A percentile compares a stretch with the other conserved stretches of the same genome.
Conservation (phyloP, 164 flowering plant genomes). For the Malania oleifera region DNA sequence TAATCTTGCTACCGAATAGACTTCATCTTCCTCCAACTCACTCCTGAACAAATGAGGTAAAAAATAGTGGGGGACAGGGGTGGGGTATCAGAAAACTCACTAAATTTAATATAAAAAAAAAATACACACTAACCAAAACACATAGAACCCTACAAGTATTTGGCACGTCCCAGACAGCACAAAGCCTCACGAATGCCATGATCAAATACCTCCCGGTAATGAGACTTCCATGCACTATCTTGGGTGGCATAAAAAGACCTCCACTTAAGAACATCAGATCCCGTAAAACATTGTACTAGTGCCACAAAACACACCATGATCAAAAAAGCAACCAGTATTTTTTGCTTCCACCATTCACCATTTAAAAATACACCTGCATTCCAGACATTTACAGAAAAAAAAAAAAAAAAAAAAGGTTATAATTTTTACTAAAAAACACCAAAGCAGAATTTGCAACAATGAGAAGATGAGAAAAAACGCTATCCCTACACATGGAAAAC, state of each 20-base stretch:
- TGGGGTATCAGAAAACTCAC: background rate
- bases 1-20: constrained; percentile 67
- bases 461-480: no score
- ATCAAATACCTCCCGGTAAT: constrained; percentile 83
- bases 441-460: background rate
- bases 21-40: constrained; percentile 73
- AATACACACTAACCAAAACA: constrained; percentile 2
- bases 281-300: constrained; percentile 51
- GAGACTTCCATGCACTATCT: constrained; percentile 77
- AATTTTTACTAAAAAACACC: background rate
- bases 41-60: constrained; percentile 33
- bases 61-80: no score
- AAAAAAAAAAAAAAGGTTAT: background rate
- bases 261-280: constrained; percentile 77
- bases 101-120: background rate
- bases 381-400: background rate
- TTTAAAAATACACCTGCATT: constrained; percentile 30
- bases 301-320: constrained; percentile 46
- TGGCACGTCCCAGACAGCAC: constrained; percentile 79
- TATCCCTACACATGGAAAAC: no score
- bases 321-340: constrained; percentile 34
- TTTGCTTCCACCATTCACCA: constrained; percentile 28
- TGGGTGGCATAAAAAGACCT: constrained; percentile 74
- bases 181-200: constrained; percentile 80
- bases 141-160: constrained; percentile 56